Conservation (phyloP, 2,329 filamentous ascomycete species). For the Onygenales sp. region DNA sequence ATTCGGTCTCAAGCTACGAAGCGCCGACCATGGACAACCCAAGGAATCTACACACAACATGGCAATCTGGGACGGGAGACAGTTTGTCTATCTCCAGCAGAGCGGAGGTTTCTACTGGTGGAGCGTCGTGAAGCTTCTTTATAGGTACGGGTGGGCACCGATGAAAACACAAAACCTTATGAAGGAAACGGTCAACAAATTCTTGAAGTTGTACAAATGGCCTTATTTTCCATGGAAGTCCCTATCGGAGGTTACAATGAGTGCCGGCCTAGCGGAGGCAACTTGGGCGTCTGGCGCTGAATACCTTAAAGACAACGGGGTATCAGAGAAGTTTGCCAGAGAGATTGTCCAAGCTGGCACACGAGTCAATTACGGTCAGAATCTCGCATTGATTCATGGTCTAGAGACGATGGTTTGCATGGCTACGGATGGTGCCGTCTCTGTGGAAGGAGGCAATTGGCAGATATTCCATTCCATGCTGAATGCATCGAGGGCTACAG, state of each 20-base stretch:
- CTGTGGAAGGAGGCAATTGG: constrained; percentile 83
- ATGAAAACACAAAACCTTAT: constrained; percentile 64
- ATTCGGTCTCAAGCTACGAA: constrained; percentile 58
- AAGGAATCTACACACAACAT: constrained; percentile 43
- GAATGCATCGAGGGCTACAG: constrained; percentile 48
- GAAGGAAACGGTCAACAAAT: constrained; percentile 59
- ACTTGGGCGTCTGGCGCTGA: constrained; percentile 66
- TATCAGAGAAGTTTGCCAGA: constrained; percentile 57
- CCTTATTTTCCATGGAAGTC: constrained; percentile 79
- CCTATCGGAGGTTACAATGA: constrained; percentile 57
- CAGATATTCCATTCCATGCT: constrained; percentile 83
- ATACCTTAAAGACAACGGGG: constrained; percentile 58
- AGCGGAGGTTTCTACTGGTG: constrained; percentile 61
- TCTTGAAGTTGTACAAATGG: constrained; percentile 68
- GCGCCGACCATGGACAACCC: constrained; percentile 39
- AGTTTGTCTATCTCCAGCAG: constrained; percentile 60
- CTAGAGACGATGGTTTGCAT: constrained; percentile 87
- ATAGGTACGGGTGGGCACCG: constrained; percentile 76
- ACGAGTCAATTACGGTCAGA: constrained; percentile 89
- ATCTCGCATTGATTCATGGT: constrained; percentile 76
- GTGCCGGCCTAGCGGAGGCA: constrained; percentile 56
- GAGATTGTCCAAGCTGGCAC: constrained; percentile 88
- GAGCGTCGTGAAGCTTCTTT: constrained; percentile 68
- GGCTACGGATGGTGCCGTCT: constrained; percentile 73
- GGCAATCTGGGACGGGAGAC: constrained; percentile 74